phyloP scores from a whole-genome alignment of 176 grass and related monocot species.

The Musa itinerans region DNA sequence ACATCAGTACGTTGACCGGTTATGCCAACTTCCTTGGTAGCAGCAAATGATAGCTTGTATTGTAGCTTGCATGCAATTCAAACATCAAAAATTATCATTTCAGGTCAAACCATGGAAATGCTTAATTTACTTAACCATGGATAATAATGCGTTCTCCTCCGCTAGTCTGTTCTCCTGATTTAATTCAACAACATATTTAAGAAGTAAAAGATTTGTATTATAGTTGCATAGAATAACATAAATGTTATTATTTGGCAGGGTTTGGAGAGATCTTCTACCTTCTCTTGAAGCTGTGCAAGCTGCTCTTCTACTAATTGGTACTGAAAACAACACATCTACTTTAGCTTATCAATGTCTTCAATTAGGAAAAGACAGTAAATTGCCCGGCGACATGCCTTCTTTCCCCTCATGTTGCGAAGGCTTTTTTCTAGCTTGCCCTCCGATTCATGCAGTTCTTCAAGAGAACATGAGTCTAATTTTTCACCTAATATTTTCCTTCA shows the following conservation, averaged over 20 bases:
- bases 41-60: not conserved
- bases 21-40: not conserved
- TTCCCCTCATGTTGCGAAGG: conserved; percentile 34
- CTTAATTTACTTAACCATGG: conserved; percentile 3
- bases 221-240: not conserved
- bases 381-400: conserved; percentile 33
- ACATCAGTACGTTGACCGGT: conserved; percentile 24
- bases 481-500: conserved; percentile 51
- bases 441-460: conserved; percentile 48
- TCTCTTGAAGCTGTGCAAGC: conserved; percentile 33
- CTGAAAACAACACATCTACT: conserved; percentile 23
- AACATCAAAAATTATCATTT: not conserved
- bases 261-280: conserved; percentile 22
- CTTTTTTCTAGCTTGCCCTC: conserved; percentile 50
- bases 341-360: not conserved
- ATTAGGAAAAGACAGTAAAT: not conserved
- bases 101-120: not conserved
- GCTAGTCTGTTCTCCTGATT: conserved; percentile 36
- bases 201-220: not conserved
- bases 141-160: conserved; percentile 31
- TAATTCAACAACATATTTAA: not conserved
- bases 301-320: conserved; percentile 39
- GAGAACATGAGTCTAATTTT: conserved; percentile 47
- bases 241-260: not conserved
- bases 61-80: conserved; percentile 40